Evolutionary conservation across 2,329 filamentous ascomycete species (phyloP), one percentile per base, ranked within the genome.

Genomic region (Xylaria sp.): DNA sequence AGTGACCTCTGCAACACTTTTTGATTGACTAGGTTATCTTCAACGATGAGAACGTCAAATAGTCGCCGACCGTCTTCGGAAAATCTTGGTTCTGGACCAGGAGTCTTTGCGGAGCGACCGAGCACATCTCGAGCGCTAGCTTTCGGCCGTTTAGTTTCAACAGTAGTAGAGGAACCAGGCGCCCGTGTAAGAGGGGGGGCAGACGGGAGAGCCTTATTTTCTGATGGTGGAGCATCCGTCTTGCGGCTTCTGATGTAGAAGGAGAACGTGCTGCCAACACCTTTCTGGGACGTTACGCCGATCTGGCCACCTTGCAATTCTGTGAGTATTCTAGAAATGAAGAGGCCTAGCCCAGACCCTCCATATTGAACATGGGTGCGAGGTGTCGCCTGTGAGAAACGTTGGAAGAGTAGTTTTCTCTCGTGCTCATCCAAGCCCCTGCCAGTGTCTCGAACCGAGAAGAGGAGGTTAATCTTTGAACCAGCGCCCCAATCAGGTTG

Each of bases 271-370:
- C 90, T 92, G 47, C 92, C 92, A 44, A 88, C 83, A 13, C 90
- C 91, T 66, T 88, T 86, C 69, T 87, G 82, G 0, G 90, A 92
- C 1, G 86, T 84, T 2, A 94, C 91, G 8, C 91, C 91, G 64
- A 94, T 93, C 76, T 93, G 91, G 2, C 92, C 92, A 16, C 92
- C 92, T 79, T 94, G 92, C 59, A 94, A 81, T 76, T 94, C 91
- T 1, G 91, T 92, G 58, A 94, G 81, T 73, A 92, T 91, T 44
- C 91, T 86, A 4, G 90, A 93, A 76, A 94, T 94, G 81, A 93
- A 94, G 1, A 94, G 82, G 0, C 91, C 91, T 0, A 93, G 81
- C 0, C 91, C 91, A 0, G 88, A 91, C 8, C 91, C 91, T 25
- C 91, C 91, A 70, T 92, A 93, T 70, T 91, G 88, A 2, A 92